Evolutionary conservation across 371 early-diverging fungal genomes (phyloP), one percentile per base, ranked within the genome.

Genomic region (Funneliformis caledonium): DNA sequence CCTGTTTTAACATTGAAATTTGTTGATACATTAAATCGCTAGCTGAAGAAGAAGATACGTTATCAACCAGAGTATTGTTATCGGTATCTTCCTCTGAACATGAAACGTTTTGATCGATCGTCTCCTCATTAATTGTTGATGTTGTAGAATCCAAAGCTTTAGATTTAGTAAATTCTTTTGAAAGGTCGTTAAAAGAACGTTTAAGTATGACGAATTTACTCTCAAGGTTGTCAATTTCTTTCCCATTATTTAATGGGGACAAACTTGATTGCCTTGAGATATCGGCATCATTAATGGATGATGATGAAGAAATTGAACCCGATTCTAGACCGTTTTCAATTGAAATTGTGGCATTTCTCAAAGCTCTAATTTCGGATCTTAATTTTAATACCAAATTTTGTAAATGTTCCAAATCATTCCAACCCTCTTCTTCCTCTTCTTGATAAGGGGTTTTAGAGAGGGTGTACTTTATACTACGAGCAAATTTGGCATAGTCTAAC

Each of bases 401-500:
- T 45, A 92, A 81, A 64, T 88, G 86, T 72, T 90, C 90, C 8
- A 87, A 82, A 59, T 89, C 88, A 43, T 91, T 89, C 79, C 85
- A 88, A 47, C 88, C 89, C 9, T 42, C 88, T 69, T 94, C 93
- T 75, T 93, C 92, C 82, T 52, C 56, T 19, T 52, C 56, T 52
- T 5, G 56, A 56, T 56, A 10, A 50, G 14, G 2, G 19, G 16
- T 19, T 56, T 19, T 56, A 56, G 89, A 89, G 2, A 89, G 88
- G 47, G 90, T 91, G 85, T 96, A 95, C 72, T 92, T 92, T 85
- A 96, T 96, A 72, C 91, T 93, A 22, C 95, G 87, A 12, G 96
- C 95, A 2, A 96, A 89, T 78, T 92, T 91, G 7, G 97, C 97
- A 82, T 96, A 98, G 75, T 93, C 91, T 48, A 98, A 89, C 19